phyloP scores from a whole-genome alignment of 768 basidiomycete species.

The Obba rivulosa region DNA sequence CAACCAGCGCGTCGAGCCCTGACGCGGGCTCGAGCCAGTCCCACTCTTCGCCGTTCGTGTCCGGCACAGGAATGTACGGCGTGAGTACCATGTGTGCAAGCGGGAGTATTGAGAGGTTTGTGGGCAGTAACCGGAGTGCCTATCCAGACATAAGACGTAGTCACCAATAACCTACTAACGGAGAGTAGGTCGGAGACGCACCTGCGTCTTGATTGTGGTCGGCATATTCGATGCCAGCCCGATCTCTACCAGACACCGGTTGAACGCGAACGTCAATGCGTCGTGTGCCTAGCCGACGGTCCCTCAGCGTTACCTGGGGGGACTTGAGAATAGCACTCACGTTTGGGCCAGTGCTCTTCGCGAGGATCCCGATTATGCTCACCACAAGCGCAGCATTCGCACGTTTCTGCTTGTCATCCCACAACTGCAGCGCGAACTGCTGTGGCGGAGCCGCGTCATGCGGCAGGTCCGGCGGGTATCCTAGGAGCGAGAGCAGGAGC shows the following conservation, averaged over 20 bases:
- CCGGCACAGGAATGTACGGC: constrained; percentile 71
- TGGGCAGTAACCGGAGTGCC: constrained; percentile 57
- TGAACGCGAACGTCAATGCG: constrained; percentile 38
- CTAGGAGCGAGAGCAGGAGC: constrained; percentile 60
- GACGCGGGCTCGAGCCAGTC: constrained; percentile 78
- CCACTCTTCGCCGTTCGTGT: constrained; percentile 90
- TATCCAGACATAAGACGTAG: constrained; percentile 13
- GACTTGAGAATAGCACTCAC: no score
- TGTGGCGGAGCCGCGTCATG: constrained; percentile 62
- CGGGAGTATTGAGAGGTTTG: constrained; percentile 44
- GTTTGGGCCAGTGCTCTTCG: constrained; percentile 62
- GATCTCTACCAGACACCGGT: constrained; percentile 80
- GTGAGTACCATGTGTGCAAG: constrained; percentile 65
- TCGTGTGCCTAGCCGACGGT: constrained; percentile 53
- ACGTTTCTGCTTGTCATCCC: constrained; percentile 84
- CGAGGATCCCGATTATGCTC: constrained; percentile 80
- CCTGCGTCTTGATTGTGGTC: constrained; percentile 81
- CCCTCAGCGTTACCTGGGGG: no score
- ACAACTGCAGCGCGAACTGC: constrained; percentile 92
- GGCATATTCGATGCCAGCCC: constrained; percentile 94
- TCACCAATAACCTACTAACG: no score
- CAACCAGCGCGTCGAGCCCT: constrained; percentile 77
- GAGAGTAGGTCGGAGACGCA: constrained; percentile 26
- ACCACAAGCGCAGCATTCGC: constrained; percentile 75
- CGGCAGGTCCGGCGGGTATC: constrained; percentile 62